phyloP scores from a whole-genome alignment of 1,139 yeast genomes.

The Suhomyces bokatorum region DNA sequence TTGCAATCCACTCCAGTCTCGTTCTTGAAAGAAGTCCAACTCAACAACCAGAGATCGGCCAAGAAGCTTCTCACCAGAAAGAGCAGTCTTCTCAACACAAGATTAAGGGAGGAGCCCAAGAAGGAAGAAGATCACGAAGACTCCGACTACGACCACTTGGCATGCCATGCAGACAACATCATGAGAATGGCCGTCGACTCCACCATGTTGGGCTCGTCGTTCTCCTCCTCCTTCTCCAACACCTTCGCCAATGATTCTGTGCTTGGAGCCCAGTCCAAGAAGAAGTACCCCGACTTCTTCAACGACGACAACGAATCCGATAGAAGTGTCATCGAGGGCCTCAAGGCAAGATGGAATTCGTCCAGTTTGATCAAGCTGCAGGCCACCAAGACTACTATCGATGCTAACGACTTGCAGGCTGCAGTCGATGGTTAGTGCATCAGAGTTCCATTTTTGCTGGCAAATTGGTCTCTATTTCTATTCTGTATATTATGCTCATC shows the following conservation, averaged over 20 bases:
- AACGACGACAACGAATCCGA: constrained; percentile 34
- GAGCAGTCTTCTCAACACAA: constrained; percentile 17
- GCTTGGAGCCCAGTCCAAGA: constrained; percentile 17
- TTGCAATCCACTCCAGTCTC: constrained; percentile 30
- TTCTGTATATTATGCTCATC: constrained; percentile 2
- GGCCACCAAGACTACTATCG: constrained; percentile 34
- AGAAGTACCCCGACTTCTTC: constrained; percentile 18
- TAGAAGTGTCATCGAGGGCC: constrained; percentile 31
- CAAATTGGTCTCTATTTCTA: constrained; percentile 4
- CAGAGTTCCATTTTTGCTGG: constrained; percentile 6
- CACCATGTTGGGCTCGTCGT: constrained; percentile 47
- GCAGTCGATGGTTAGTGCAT: constrained; percentile 24
- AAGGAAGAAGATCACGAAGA: constrained; percentile 18
- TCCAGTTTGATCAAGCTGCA: constrained; percentile 19
- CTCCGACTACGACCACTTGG: constrained; percentile 41
- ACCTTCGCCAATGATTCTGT: constrained; percentile 38
- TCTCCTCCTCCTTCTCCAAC: constrained; percentile 36
- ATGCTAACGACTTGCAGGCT: constrained; percentile 38
- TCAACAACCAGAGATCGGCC: constrained; percentile 14
- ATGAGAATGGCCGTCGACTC: constrained; percentile 53
- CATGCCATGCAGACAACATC: constrained; percentile 51
- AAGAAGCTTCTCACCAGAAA: constrained; percentile 24
- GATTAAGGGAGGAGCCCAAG: constrained; percentile 5
- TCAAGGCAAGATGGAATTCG: constrained; percentile 23
- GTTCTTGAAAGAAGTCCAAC: constrained; percentile 17